These are phyloP conservation scores for Thelonectria discophora DNA, from an alignment of 2,329 filamentous ascomycete species.

Conservation along the genomic window DNA sequence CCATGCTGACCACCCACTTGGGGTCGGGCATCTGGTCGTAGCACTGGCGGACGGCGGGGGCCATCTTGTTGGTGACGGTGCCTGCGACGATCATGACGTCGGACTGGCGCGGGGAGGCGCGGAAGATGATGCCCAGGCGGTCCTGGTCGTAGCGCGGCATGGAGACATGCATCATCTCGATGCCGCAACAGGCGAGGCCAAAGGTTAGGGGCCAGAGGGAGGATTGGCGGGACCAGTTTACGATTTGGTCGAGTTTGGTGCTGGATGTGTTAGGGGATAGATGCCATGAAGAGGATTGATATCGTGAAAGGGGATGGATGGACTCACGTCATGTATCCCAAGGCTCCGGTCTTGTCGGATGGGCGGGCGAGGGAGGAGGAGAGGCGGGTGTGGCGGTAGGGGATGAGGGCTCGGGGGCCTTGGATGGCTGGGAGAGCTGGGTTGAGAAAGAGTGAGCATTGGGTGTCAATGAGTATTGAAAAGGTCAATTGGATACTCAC, in stretches of 20 bases:
- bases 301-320: too few relatives aligned
- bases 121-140: slow-evolving; percentile 71
- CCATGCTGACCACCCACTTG: slow-evolving; percentile 72
- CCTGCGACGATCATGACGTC: slow-evolving; percentile 74
- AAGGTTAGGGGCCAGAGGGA: slow-evolving; percentile 69
- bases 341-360: slow-evolving; percentile 6
- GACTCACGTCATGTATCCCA: slow-evolving; percentile 11
- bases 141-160: slow-evolving; percentile 70
- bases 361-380: neutral
- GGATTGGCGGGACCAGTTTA: slow-evolving; percentile 66
- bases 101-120: slow-evolving; percentile 69
- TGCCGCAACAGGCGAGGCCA: slow-evolving; percentile 67
- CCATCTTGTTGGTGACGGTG: slow-evolving; percentile 75
- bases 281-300: neutral
- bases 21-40: slow-evolving; percentile 76
- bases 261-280: slow-evolving; percentile 40
- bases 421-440: neutral
- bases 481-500: neutral
- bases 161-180: slow-evolving; percentile 71
- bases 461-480: too few relatives aligned
- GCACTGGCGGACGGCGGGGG: slow-evolving; percentile 67
- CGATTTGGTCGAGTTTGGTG: slow-evolving; percentile 62
- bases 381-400: neutral
- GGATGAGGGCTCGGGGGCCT: neutral
- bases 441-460: neutral